A percentile compares a stretch with the other conserved stretches of the same genome.
These are phyloP conservation scores for Cryptosporidium canis DNA, from an alignment of 169 alveolate species.

Conservation along the genomic window DNA sequence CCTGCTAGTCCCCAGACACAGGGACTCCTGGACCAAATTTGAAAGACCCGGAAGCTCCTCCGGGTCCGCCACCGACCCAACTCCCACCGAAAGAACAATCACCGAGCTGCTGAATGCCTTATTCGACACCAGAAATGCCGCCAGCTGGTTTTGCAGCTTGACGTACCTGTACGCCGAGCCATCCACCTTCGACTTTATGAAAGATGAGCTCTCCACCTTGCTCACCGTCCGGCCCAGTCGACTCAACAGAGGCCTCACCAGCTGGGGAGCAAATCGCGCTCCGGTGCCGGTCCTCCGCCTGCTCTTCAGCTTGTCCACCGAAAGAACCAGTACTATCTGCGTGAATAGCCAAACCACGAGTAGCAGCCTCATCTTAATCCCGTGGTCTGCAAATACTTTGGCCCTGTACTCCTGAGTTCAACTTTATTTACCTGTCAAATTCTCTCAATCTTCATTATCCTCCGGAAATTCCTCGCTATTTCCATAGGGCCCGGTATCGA, in stretches of 20 bases:
- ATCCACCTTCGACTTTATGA: not conserved
- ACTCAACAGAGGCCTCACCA: not conserved
- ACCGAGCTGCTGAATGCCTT: not conserved
- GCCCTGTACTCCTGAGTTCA: not conserved
- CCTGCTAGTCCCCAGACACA: slow-evolving; percentile 2
- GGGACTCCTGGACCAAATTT: slow-evolving; percentile 7
- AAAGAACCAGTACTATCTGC: not conserved
- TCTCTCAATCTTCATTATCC: not conserved
- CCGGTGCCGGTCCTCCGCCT: not conserved
- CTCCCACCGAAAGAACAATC: slow-evolving; percentile 37
- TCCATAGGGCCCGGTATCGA: not conserved
- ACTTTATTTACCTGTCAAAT: not conserved
- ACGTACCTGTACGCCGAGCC: not conserved
- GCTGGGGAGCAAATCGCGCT: not conserved
- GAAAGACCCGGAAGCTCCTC: not conserved
- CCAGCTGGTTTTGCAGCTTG: not conserved
- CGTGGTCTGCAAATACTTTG: not conserved
- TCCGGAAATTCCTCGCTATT: not conserved
- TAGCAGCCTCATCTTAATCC: not conserved
- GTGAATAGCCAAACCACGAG: not conserved
- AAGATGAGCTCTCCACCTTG: not conserved
- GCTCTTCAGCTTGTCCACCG: not conserved
- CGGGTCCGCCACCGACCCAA: slow-evolving; percentile 37
- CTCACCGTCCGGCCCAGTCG: not conserved
- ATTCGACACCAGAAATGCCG: slow-evolving; percentile 2